These are phyloP conservation scores for Fusarium sp. DNA, from an alignment of 2,329 filamentous ascomycete genomes.

Conservation along the genomic window DNA sequence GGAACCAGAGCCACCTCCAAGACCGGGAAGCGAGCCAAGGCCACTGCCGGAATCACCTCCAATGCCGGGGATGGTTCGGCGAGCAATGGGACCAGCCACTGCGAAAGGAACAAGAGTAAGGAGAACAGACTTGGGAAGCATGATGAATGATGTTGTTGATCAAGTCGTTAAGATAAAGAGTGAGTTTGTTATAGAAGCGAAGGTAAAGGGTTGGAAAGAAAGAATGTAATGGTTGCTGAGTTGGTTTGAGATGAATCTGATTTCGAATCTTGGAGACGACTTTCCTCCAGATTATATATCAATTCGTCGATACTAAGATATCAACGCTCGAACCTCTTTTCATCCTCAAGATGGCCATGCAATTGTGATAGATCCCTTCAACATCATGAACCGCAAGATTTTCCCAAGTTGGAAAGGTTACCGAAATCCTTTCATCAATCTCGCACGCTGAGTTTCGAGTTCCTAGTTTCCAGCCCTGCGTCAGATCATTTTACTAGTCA, in stretches of 20 bases:
- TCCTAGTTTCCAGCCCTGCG: conserved; percentile 4
- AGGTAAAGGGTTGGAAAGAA: conserved; percentile 4
- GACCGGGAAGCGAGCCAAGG: conserved; percentile 5
- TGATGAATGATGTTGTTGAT: conserved; percentile 18
- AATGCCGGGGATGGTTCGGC: conserved; percentile 1
- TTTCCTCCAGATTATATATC: conserved; percentile 12
- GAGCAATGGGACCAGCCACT: conserved; percentile 39
- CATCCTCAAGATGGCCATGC: not conserved
- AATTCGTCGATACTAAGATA: not conserved
- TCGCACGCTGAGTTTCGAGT: conserved; percentile 7
- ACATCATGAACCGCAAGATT: conserved; percentile 30
- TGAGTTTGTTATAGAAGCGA: conserved; percentile 11
- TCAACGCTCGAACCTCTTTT: conserved; percentile 25
- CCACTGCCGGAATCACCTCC: conserved; percentile 12
- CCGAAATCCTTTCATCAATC: conserved; percentile 23
- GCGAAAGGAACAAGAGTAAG: conserved; percentile 41
- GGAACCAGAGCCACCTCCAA: conserved; percentile 5
- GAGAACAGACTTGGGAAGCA: conserved; percentile 41
- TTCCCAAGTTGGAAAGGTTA: conserved; percentile 33
- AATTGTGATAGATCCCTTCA: not conserved
- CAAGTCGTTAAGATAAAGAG: conserved; percentile 8
- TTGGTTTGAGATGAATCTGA: conserved; percentile 27
- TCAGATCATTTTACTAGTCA: conserved; percentile 9
- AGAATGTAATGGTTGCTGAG: conserved; percentile 26
- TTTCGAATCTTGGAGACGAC: not conserved